Percentiles rank a stretch among this genome's conserved stretches.
These are phyloP conservation scores for Pelargonium citronellum DNA, from an alignment of 441 rosid species.

Conservation along the genomic window DNA sequence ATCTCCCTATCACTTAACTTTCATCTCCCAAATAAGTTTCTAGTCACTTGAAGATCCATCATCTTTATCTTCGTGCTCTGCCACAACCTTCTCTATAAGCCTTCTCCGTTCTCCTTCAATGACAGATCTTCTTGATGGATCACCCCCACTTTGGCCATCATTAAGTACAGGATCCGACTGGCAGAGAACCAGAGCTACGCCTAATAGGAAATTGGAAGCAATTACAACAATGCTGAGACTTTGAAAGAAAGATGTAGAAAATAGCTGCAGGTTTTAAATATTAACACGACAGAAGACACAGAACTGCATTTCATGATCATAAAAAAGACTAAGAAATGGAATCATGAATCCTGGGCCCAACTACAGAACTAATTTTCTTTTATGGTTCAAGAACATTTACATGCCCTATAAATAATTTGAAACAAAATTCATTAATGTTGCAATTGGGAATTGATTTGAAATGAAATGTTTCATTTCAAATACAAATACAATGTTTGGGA, in stretches of 20 bases:
- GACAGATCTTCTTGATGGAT: conserved; percentile 64
- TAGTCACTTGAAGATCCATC: conserved; percentile 83
- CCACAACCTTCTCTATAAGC: conserved; percentile 80
- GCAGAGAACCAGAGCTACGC: conserved; percentile 90
- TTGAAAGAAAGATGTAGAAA: neutral
- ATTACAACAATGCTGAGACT: neutral
- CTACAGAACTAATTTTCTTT: neutral
- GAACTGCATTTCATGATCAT: neutral
- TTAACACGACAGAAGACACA: neutral
- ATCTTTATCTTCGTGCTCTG: conserved; percentile 70
- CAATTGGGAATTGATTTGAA: no score
- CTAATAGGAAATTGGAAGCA: conserved; percentile 28
- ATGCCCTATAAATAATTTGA: neutral
- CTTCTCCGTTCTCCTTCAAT: conserved; percentile 76
- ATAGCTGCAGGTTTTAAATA: neutral
- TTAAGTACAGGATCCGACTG: conserved; percentile 86
- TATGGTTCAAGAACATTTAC: neutral
- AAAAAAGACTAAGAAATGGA: neutral
- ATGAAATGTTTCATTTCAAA: no score
- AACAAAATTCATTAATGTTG: neutral
- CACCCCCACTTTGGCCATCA: conserved; percentile 79
- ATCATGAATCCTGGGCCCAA: neutral
- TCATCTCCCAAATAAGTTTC: conserved; percentile 16
- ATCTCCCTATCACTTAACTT: neutral
- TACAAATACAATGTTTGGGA: no score